Evolutionary conservation across 2,329 filamentous ascomycete genomes (phyloP).

Genomic region (Botrytis medusae): DNA sequence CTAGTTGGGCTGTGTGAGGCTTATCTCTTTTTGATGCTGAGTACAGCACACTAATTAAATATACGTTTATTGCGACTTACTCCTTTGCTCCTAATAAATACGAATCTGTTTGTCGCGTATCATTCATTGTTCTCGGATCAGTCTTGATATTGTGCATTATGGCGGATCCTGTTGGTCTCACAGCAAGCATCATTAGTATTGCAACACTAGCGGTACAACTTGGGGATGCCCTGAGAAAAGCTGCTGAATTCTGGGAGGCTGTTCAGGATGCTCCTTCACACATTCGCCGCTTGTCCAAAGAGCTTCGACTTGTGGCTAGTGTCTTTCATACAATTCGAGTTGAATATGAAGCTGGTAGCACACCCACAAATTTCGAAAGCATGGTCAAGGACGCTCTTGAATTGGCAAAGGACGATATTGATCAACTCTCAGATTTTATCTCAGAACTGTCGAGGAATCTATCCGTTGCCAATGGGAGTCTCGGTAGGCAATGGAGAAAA

Average conservation of each 20-base stretch:
- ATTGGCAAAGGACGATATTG: slow-evolving; percentile 20
- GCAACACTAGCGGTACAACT: slow-evolving; percentile 24
- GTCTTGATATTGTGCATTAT: not conserved
- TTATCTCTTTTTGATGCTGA: not conserved
- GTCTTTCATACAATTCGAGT: slow-evolving; percentile 14
- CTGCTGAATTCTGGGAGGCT: slow-evolving; percentile 23
- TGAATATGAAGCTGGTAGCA: slow-evolving; percentile 1
- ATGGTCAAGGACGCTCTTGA: slow-evolving; percentile 3
- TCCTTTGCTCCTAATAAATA: not conserved
- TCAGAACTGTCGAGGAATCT: slow-evolving; percentile 11
- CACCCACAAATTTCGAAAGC: not conserved
- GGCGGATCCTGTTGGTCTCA: slow-evolving; percentile 15
- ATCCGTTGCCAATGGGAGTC: not conserved
- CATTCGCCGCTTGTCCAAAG: slow-evolving; percentile 22
- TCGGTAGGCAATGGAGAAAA: slow-evolving; percentile 20
- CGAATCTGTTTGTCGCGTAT: no score
- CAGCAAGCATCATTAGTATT: slow-evolving; percentile 24
- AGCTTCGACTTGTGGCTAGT: slow-evolving; percentile 21
- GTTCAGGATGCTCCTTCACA: slow-evolving; percentile 26
- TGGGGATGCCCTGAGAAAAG: slow-evolving; percentile 19
- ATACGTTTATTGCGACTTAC: not conserved
- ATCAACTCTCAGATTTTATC: slow-evolving; percentile 16
- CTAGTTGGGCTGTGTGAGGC: not conserved
- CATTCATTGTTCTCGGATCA: not conserved
- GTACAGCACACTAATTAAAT: not conserved